These are phyloP conservation scores for Drechslera avenae DNA, from an alignment of 2,329 filamentous ascomycete genomes.

Conservation along the genomic window DNA sequence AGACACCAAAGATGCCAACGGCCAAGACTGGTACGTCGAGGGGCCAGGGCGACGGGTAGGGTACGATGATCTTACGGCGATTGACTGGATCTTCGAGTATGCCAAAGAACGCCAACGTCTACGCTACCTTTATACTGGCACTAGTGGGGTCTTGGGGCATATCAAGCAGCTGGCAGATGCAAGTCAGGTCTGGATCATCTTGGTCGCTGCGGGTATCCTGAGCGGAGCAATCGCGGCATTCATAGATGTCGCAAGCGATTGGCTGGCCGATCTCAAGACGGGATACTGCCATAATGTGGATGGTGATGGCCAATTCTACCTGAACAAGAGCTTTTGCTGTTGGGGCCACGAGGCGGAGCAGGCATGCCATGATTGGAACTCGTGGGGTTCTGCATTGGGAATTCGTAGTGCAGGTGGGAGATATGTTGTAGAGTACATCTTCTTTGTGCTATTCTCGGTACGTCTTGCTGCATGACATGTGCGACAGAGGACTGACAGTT, in stretches of 20 bases:
- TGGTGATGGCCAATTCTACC: constrained; percentile 85
- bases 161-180: constrained; percentile 76
- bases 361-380: constrained; percentile 84
- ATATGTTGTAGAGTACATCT: constrained; percentile 85
- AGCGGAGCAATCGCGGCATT: constrained; percentile 83
- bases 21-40: constrained; percentile 83
- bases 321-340: constrained; percentile 92
- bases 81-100: constrained; percentile 99
- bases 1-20: constrained; percentile 52
- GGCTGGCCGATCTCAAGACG: constrained; percentile 89
- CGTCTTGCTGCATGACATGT: constrained; percentile 32
- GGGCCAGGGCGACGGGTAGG: constrained; percentile 87
- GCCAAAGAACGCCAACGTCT: constrained; percentile 91
- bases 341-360: constrained; percentile 78
- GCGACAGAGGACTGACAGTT: constrained; percentile 16
- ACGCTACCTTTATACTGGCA: constrained; percentile 72
- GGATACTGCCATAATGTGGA: constrained; percentile 80
- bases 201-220: constrained; percentile 82
- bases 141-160: constrained; percentile 74
- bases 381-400: constrained; percentile 79
- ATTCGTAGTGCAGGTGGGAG: constrained; percentile 68
- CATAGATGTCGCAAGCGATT: constrained; percentile 90
- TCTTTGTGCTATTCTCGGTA: constrained; percentile 86
- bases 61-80: constrained; percentile 95
- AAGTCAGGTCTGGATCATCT: constrained; percentile 88